Evolutionary conservation across 2,329 filamentous ascomycete genomes (phyloP).

Genomic region (Onygenales sp.): DNA sequence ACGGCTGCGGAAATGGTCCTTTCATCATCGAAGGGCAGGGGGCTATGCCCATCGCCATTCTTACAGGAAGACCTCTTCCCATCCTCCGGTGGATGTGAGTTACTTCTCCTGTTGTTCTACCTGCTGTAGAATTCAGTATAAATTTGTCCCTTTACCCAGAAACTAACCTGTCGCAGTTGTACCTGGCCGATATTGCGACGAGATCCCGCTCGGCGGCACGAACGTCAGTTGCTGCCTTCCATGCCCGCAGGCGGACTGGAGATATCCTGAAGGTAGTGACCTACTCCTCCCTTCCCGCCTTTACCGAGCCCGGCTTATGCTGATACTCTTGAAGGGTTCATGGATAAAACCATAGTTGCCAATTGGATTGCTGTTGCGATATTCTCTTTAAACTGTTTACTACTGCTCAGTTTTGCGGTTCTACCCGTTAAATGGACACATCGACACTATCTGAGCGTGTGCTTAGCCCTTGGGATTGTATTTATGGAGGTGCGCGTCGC

Average conservation of each 20-base stretch:
- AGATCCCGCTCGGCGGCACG: slow-evolving; percentile 28
- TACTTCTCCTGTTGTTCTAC: neutral
- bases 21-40: slow-evolving; percentile 17
- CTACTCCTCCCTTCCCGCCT: slow-evolving; percentile 16
- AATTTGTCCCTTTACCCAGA: slow-evolving; percentile 11
- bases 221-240: slow-evolving; percentile 70
- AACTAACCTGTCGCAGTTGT: slow-evolving; percentile 37
- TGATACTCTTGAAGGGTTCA: slow-evolving; percentile 34
- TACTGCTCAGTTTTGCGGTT: slow-evolving; percentile 68
- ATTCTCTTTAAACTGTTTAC: slow-evolving; percentile 60
- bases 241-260: slow-evolving; percentile 77
- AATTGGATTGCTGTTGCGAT: slow-evolving; percentile 75
- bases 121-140: slow-evolving; percentile 39
- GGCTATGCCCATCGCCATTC: slow-evolving; percentile 60
- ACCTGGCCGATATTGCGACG: slow-evolving; percentile 51
- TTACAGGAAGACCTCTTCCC: slow-evolving; percentile 54
- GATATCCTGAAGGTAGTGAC: slow-evolving; percentile 48
- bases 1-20: neutral
- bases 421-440: slow-evolving; percentile 83
- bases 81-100: slow-evolving; percentile 52
- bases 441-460: slow-evolving; percentile 87
- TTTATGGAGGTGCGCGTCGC: slow-evolving; percentile 63
- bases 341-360: slow-evolving; percentile 53
- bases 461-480: slow-evolving; percentile 64
- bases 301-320: neutral